phyloP scores from a whole-genome alignment of 1,284 basidiomycete species.

The Thecaphora thlaspeos region DNA sequence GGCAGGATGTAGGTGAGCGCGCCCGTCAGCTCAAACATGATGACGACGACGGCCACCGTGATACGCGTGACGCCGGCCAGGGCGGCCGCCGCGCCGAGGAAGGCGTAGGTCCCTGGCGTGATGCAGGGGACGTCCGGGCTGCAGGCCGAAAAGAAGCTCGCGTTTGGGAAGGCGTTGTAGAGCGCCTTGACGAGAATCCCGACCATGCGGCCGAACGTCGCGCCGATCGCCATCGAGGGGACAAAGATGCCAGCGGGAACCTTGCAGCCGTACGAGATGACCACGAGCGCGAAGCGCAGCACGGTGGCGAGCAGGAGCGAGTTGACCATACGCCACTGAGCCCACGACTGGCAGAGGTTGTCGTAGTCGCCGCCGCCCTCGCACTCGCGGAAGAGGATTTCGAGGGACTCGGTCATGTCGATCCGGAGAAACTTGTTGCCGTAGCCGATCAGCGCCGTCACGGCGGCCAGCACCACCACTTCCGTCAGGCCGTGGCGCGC shows the following conservation, averaged over 20 bases:
- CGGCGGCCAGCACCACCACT: conserved; percentile 77
- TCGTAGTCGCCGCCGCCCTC: conserved; percentile 89
- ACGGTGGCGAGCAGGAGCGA: conserved; percentile 88
- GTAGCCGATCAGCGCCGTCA: conserved; percentile 90
- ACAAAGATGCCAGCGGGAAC: conserved; percentile 98
- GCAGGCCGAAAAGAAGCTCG: conserved; percentile 81
- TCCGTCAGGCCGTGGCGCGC: conserved; percentile 81
- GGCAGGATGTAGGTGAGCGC: conserved; percentile 96
- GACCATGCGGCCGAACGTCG: conserved; percentile 84
- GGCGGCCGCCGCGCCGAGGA: conserved; percentile 36
- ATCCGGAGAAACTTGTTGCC: conserved; percentile 92
- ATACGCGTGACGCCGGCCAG: conserved; percentile 82
- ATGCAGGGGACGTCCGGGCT: conserved; percentile 91
- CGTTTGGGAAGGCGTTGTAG: conserved; percentile 78
- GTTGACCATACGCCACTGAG: conserved; percentile 92
- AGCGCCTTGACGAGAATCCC: conserved; percentile 85
- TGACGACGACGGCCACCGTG: conserved; percentile 96
- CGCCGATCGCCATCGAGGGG: conserved; percentile 93
- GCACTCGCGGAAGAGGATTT: conserved; percentile 94
- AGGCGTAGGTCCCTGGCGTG: conserved; percentile 78
- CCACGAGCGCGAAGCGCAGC: conserved; percentile 79
- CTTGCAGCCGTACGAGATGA: conserved; percentile 91
- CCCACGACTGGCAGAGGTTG: conserved; percentile 90
- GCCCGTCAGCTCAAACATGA: conserved; percentile 99
- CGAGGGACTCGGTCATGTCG: conserved; percentile 97